phyloP scores from a whole-genome alignment of 2,329 filamentous ascomycete genomes.

The Clarireedia monteithiana region DNA sequence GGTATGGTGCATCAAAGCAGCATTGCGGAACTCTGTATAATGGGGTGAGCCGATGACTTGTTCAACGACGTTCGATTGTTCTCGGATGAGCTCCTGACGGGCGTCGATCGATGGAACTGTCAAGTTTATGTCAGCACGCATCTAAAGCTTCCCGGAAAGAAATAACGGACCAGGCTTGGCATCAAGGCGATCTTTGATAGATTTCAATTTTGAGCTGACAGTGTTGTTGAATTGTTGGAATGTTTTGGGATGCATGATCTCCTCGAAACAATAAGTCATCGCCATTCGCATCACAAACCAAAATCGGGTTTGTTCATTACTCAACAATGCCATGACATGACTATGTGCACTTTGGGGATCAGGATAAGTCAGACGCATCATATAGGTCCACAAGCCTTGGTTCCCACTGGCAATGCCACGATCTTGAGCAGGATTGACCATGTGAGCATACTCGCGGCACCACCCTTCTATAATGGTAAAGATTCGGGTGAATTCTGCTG shows the following conservation, averaged over 20 bases:
- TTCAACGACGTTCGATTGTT: slow-evolving; percentile 32
- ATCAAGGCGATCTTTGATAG: slow-evolving; percentile 15
- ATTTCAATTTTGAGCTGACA: slow-evolving; percentile 20
- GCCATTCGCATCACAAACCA: slow-evolving; percentile 35
- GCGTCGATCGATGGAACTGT: slow-evolving; percentile 17
- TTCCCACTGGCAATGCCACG: slow-evolving; percentile 17
- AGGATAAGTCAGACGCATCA: slow-evolving; percentile 28
- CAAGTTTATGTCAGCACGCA: not conserved
- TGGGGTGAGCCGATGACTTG: slow-evolving; percentile 31
- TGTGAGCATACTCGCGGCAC: not conserved
- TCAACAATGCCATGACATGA: slow-evolving; percentile 30
- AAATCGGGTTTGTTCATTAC: slow-evolving; percentile 25
- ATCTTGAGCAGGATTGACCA: slow-evolving; percentile 11
- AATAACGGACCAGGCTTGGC: slow-evolving; percentile 24
- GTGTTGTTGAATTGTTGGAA: slow-evolving; percentile 29
- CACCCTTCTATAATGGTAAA: slow-evolving; percentile 5
- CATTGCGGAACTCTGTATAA: slow-evolving; percentile 23
- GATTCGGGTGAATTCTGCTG: slow-evolving; percentile 1
- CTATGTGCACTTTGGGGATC: slow-evolving; percentile 27
- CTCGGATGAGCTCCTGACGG: slow-evolving; percentile 32
- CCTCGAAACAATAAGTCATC: slow-evolving; percentile 31
- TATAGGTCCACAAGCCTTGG: slow-evolving; percentile 31
- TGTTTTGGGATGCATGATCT: slow-evolving; percentile 29
- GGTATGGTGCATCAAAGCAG: slow-evolving; percentile 16
- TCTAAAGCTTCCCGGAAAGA: not conserved